Evolutionary conservation across 164 flowering plant species (phyloP), one percentile per base, ranked within the genome.

Genomic region (Kingdonia uniflora): DNA sequence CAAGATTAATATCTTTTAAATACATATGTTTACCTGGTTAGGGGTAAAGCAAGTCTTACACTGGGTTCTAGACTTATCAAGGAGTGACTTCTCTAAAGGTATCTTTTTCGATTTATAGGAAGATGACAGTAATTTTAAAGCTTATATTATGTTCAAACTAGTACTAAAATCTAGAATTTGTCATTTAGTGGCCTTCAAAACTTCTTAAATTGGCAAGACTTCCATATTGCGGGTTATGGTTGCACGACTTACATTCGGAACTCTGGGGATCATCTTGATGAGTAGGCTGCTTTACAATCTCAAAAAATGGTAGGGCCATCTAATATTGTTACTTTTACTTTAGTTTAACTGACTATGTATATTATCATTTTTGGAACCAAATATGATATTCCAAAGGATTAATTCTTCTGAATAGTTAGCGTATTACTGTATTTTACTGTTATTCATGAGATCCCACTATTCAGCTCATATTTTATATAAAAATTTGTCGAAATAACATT

Each of bases 241-340:
- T 84, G 96, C 72, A 87, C 95, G 29, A 87, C 95, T 11, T 87
- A 92, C 60, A 84, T 87, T 62, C 92, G 96, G 7, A 87, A 87
- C 62, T 84, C 96, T 11, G 92, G 96, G 22, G 92, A 87, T 23
- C n/a, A n/a, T n/a, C 64, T 87, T 38, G 72, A 82, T 69, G 96
- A 87, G 49, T 64, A 87, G 13, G 89, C 84, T 44, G 77, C 77
- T 53, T 61, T 22, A 85, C 87, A 33, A 79, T 87, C 61, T 43
- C 87, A 24, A 89, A 77, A 59, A 84, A 82, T 68, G 95, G 95
- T 87, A n/a, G n/a, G n/a, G n/a, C n/a, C n/a, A n/a, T n/a, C n/a
- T n/a, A n/a, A n/a, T n/a, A n/a, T n/a, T n/a, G n/a, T n/a, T n/a
- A n/a, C n/a, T n/a, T n/a, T n/a, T n/a, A n/a, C n/a, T n/a, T n/a